phyloP scores from a whole-genome alignment of 345 rosid genomes.

The Eucalyptus erythrocorys region DNA sequence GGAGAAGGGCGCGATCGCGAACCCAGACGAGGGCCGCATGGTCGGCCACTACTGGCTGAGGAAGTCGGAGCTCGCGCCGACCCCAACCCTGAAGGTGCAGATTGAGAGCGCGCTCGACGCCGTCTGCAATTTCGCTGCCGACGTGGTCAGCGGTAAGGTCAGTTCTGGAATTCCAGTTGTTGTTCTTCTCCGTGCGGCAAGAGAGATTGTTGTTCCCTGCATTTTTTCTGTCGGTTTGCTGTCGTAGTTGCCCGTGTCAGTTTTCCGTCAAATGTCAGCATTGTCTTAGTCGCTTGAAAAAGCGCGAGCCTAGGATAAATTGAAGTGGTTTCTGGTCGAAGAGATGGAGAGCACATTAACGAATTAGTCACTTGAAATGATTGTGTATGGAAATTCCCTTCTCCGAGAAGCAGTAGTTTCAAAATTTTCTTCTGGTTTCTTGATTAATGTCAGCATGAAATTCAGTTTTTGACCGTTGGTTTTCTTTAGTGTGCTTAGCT shows the following conservation, averaged over 20 bases:
- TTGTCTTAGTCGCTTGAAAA: neutral
- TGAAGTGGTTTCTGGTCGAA: neutral
- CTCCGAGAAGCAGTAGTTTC: neutral
- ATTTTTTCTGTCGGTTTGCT: neutral
- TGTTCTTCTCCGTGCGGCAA: neutral
- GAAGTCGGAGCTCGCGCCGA: slow-evolving; percentile 62
- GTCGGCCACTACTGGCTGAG: slow-evolving; percentile 98
- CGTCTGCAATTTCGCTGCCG: slow-evolving; percentile 56
- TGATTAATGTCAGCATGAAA: neutral
- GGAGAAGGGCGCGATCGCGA: slow-evolving; percentile 89
- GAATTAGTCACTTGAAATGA: neutral
- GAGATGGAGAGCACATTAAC: neutral
- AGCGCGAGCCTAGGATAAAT: neutral
- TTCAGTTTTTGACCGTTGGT: neutral
- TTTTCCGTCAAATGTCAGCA: neutral
- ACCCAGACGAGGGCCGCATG: slow-evolving; percentile 98
- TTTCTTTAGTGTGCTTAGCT: neutral
- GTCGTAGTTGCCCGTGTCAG: neutral
- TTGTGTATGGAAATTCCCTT: neutral
- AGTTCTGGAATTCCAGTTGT: neutral
- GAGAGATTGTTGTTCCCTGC: neutral
- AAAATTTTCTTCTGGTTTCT: neutral
- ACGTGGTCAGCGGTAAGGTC: slow-evolving; percentile 81
- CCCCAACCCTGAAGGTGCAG: slow-evolving; percentile 35
- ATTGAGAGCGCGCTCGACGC: slow-evolving; percentile 65